These are phyloP conservation scores for Rosa lucieae DNA, from an alignment of 306 rosid genomes.

Conservation along the genomic window DNA sequence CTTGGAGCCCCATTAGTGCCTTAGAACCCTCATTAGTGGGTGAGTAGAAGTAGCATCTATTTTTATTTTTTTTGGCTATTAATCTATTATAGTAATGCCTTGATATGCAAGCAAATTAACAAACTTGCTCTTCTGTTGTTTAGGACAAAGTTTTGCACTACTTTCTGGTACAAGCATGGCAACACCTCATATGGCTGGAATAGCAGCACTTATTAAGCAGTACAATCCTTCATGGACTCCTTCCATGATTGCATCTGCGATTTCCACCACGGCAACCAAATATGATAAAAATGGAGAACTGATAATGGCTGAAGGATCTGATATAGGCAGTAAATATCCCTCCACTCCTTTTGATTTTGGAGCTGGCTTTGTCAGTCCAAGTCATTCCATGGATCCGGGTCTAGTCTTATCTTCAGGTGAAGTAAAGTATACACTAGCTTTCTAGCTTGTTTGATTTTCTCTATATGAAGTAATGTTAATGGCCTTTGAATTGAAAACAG, in stretches of 20 bases:
- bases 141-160: constrained; percentile 67
- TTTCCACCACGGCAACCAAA: constrained; percentile 75
- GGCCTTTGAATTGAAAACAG: constrained; percentile 38
- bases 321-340: constrained; percentile 35
- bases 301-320: constrained; percentile 69
- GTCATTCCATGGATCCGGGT: constrained; percentile 65
- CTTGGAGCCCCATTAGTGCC: constrained; percentile 83
- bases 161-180: constrained; percentile 96
- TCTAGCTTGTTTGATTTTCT: not conserved
- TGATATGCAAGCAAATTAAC: not conserved
- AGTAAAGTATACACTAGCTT: not conserved
- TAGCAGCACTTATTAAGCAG: constrained; percentile 89
- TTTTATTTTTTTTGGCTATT: not conserved
- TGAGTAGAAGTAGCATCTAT: constrained; percentile 8
- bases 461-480: not conserved
- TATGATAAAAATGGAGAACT: constrained; percentile 54
- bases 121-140: not conserved
- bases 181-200: constrained; percentile 83
- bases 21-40: constrained; percentile 55
- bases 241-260: constrained; percentile 82
- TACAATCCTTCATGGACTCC: constrained; percentile 81
- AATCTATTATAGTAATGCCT: not conserved
- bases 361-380: constrained; percentile 68
- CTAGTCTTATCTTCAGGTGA: constrained; percentile 66
- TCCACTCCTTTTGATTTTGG: constrained; percentile 80